These are phyloP conservation scores for Yarrowia sp. DNA, from an alignment of 805 yeast species.

Conservation along the genomic window DNA sequence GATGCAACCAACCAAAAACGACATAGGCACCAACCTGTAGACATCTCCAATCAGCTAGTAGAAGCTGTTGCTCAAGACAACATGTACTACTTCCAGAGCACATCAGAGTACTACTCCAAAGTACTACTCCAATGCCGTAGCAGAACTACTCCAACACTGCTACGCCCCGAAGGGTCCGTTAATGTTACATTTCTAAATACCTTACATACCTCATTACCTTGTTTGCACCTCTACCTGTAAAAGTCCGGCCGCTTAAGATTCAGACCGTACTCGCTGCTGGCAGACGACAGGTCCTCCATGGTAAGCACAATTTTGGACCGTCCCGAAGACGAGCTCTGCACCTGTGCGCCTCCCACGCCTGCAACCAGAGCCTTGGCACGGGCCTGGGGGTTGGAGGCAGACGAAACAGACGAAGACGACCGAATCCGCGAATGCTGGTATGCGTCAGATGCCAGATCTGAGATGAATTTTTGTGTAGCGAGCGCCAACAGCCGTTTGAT, in stretches of 20 bases:
- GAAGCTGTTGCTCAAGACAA: too few relatives aligned
- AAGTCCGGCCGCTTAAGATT: constrained; percentile 92
- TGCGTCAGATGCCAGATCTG: constrained; percentile 95
- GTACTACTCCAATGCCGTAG: too few relatives aligned
- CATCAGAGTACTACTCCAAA: too few relatives aligned
- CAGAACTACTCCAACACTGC: too few relatives aligned
- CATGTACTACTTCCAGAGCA: too few relatives aligned
- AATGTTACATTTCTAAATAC: constrained; percentile 25
- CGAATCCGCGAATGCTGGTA: constrained; percentile 94
- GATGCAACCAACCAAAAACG: too few relatives aligned
- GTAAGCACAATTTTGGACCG: constrained; percentile 86
- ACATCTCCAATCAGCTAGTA: too few relatives aligned
- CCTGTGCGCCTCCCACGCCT: constrained; percentile 51
- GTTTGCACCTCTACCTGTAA: constrained; percentile 63
- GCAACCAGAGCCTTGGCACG: constrained; percentile 80
- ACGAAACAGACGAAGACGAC: constrained; percentile 84
- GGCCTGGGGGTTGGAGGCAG: constrained; percentile 83
- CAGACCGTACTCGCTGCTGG: constrained; percentile 89
- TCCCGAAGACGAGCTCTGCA: constrained; percentile 51
- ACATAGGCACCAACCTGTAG: too few relatives aligned
- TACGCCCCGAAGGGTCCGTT: background rate
- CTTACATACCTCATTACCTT: background rate
- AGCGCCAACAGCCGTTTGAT: constrained; percentile 85
- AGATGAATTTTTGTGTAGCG: constrained; percentile 94
- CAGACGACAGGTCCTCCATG: constrained; percentile 91